Conservation (phyloP, 805 yeast species). For the Maudiozyma turicensis region DNA sequence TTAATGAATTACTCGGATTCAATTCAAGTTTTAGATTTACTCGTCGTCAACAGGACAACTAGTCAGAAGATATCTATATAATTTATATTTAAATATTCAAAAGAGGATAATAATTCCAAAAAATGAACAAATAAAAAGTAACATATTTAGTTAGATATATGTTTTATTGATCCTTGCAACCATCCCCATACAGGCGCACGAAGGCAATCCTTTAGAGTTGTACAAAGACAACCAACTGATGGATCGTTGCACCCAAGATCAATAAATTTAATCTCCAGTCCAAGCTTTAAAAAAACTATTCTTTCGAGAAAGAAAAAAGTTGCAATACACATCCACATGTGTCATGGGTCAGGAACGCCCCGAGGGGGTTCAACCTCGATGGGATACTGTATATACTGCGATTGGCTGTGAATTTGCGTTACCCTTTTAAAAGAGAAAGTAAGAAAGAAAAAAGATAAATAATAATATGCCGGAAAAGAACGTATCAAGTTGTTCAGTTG, state of each 20-base stretch:
- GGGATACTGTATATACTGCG: constrained; percentile 53
- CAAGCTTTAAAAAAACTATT: constrained; percentile 27
- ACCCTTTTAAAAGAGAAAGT: constrained; percentile 17
- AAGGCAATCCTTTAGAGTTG: constrained; percentile 59
- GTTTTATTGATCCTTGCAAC: constrained; percentile 43
- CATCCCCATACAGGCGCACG: constrained; percentile 67
- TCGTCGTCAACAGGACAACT: constrained; percentile 9
- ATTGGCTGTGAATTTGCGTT: constrained; percentile 62
- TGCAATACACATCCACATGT: constrained; percentile 41
- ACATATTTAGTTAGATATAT: constrained; percentile 8
- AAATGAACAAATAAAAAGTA: neutral
- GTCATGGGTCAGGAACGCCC: constrained; percentile 66
- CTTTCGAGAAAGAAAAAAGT: constrained; percentile 4
- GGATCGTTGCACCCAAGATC: constrained; percentile 72
- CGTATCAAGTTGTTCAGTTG: neutral
- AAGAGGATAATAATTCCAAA: neutral
- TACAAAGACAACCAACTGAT: constrained; percentile 36
- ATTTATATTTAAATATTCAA: neutral
- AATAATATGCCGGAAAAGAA: neutral
- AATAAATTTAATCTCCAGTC: constrained; percentile 51
- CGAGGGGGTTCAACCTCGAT: constrained; percentile 57
- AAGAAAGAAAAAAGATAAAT: neutral
- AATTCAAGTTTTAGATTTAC: constrained; percentile 66
- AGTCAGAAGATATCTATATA: neutral
- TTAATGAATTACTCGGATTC: constrained; percentile 81